Evolutionary conservation across 1,284 basidiomycete species (phyloP).

Genomic region (Apiotrichum gamsii): DNA sequence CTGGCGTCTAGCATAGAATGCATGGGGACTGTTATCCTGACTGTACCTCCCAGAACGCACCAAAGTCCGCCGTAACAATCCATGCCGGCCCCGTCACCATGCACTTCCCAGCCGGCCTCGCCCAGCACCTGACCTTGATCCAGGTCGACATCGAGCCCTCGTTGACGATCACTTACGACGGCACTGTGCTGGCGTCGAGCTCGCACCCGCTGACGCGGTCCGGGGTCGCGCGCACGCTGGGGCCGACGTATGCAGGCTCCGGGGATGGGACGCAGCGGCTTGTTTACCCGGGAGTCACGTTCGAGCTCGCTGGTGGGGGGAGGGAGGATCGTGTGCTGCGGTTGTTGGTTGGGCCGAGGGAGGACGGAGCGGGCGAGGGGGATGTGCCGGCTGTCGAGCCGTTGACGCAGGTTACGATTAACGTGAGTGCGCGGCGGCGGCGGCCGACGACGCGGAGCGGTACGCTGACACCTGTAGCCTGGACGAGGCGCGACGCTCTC

Average conservation of each 20-base stretch:
- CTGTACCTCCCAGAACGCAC: constrained; percentile 52
- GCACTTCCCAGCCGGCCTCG: constrained; percentile 59
- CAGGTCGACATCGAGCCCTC: constrained; percentile 48
- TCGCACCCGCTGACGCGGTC: constrained; percentile 57
- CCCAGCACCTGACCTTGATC: constrained; percentile 70
- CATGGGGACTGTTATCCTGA: too few species aligned
- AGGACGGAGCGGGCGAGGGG: constrained; percentile 39
- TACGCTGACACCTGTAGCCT: constrained; percentile 52
- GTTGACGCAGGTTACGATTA: constrained; percentile 16
- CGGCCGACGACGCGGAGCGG: too few species aligned
- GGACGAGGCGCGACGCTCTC: constrained; percentile 64
- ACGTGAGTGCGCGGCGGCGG: too few species aligned
- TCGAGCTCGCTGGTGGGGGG: constrained; percentile 63
- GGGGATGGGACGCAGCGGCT: constrained; percentile 19
- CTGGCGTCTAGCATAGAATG: too few species aligned
- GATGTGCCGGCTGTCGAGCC: constrained; percentile 1
- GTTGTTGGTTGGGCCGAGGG: constrained; percentile 36
- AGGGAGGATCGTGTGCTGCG: constrained; percentile 40
- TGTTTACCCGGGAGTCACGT: constrained; percentile 68
- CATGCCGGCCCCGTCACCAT: constrained; percentile 71
- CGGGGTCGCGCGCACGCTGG: constrained; percentile 65
- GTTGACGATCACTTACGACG: constrained; percentile 63
- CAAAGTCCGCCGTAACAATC: constrained; percentile 62
- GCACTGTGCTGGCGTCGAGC: constrained; percentile 55
- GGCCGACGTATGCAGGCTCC: constrained; percentile 75